Base-by-base conservation (phyloP, 805 yeast species). In the Saturnispora dispora region DNA sequence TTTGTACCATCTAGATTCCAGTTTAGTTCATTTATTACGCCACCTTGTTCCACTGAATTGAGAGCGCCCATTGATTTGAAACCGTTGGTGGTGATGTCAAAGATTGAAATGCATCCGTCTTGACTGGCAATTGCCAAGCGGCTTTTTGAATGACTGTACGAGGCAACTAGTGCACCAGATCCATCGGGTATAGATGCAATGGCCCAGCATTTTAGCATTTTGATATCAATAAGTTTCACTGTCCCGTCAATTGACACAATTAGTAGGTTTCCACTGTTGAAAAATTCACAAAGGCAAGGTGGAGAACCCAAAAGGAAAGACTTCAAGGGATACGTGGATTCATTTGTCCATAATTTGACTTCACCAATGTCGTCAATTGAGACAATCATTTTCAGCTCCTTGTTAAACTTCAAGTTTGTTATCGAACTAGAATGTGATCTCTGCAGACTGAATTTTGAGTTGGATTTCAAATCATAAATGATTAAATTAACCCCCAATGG, bases 401-500 rank as follows among this genome's bases (percentile, higher is more conserved):
- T 33, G 18, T 43, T 43, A 17, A 28, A 17, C 20, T 33, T 36
- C 36, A 48, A 33, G 18, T 48, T 30, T 30, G 40, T 40, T 42
- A 48, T 43, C 17, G 28, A 22, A 35, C 18, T 33, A 5, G 43
- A 27, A 35, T 48, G 51, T 7, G 32, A 23, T 15, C 32, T 42
- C 8, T 46, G 43, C 8, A 48, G 22, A 15, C 27, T 23, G 13
- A 43, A 17, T 27, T 42, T 18, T 7, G 32, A 17, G 10, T 28
- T 32, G 27, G 27, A 41, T 10, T 15, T 18, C 17, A 47, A 43
- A 35, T 48, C 47, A 15, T 27, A 43, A 25, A 48, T 28, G 4
- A 45, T 20, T 9, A 45, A 18, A 20, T n/a, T 20, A 15, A 15
- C 20, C 9, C 47, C 47, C 39, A 45, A 45, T 0, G 95, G 83